Percentiles rank a stretch among this genome's conserved stretches.
phyloP scores from a whole-genome alignment of 352 stramenopile genomes.

The Globisporangium middletonii region DNA sequence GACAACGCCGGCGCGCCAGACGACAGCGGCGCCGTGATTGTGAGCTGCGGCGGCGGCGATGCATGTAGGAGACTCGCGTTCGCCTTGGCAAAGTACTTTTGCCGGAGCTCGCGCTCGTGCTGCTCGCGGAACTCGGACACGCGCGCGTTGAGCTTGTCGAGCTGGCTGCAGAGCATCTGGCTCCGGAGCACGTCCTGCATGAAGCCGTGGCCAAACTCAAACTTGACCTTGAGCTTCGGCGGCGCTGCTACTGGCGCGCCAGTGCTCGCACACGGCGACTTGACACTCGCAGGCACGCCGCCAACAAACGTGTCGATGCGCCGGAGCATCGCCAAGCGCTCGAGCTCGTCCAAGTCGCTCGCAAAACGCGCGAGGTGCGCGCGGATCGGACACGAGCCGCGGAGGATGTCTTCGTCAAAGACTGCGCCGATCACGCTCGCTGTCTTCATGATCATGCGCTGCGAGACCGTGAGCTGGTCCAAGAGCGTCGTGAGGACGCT shows the following conservation, averaged over 20 bases:
- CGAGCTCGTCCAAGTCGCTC: slow-evolving; percentile 66
- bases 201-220: slow-evolving; percentile 82
- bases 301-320: slow-evolving; percentile 74
- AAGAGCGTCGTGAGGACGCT: slow-evolving; percentile 79
- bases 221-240: slow-evolving; percentile 64
- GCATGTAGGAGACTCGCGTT: slow-evolving; percentile 32
- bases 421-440: slow-evolving; percentile 68
- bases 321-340: slow-evolving; percentile 72
- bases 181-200: slow-evolving; percentile 79
- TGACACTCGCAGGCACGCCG: slow-evolving; percentile 34
- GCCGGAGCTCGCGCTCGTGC: slow-evolving; percentile 69
- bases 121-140: slow-evolving; percentile 69
- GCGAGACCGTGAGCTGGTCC: slow-evolving; percentile 76
- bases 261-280: slow-evolving; percentile 11
- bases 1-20: background rate
- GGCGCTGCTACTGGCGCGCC: background rate
- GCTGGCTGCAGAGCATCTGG: slow-evolving; percentile 76
- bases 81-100: slow-evolving; percentile 71
- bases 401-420: slow-evolving; percentile 75
- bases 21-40: slow-evolving; percentile 7
- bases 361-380: slow-evolving; percentile 60
- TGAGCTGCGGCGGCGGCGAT: slow-evolving; percentile 19
- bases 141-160: slow-evolving; percentile 71
- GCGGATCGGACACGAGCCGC: slow-evolving; percentile 61
- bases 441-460: slow-evolving; percentile 86